Evolutionary conservation across 139 green algal species (phyloP), one percentile per base, ranked within the genome.

Genomic region (Tetraselmis chui): DNA sequence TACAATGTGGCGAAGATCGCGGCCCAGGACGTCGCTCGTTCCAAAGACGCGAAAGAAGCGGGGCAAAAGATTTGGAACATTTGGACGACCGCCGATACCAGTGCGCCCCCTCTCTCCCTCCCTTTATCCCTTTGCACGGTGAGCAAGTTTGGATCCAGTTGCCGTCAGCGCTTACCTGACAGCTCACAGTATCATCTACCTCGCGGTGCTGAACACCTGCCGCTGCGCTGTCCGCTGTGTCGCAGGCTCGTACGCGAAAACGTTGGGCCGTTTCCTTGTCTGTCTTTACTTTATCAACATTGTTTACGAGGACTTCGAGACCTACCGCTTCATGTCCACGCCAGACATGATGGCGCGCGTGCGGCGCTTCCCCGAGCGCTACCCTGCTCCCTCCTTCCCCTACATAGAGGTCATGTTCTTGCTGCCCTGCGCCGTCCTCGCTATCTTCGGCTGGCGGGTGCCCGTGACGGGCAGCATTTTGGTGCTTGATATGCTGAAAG

Each of bases 341-440:
- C 81, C 76, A 24, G 81, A 84, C 25, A 84, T 84, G 81, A 23
- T 59, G 25, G 28, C 25, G 58, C 81, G 76, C 22, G 27, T 25
- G 31, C 29, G 29, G 30, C 32, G 29, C n/a, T 81, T 76, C 75
- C 58, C 75, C 1, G 26, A 79, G 24, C 25, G 59, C 31, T 81
- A 82, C 5, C 76, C 32, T 23, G 1, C n/a, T 24, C 77, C 83
- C 59, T 59, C 0, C 75, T 86, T 32, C 78, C 83, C 29, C 32
- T 25, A 30, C 28, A 77, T 89, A 32, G 76, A 84, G 58, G 58
- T 89, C 1, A 1, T 30, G 23, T 29, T 92, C n/a, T 28, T 91
- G 76, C 78, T 90, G 59, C 89, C 89, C 0, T 88, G 78, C 29
- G 87, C 85, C 2, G 24, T 87, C 30, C 79, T 90, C 27, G 84